Evolutionary conservation across 179 eudicot genomes (phyloP), one percentile per base, ranked within the genome.

Genomic region (Beta corolliflora): DNA sequence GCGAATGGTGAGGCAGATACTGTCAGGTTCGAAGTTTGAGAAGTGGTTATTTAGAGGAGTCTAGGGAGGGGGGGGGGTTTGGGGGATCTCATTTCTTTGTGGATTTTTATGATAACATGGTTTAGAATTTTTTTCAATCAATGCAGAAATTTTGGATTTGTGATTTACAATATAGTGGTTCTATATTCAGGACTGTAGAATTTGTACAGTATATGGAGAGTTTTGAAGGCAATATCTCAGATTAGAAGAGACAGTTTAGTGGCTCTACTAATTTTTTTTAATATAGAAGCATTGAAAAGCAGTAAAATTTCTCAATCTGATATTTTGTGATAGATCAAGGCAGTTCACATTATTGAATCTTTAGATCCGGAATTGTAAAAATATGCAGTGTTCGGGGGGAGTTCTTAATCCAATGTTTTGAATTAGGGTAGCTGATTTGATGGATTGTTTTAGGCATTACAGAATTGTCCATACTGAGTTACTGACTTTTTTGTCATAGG

Each of bases 401-500:
- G 36, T 52, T 72, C 60, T 72, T 31, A 72, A 72, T 60, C 15
- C 41, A 52, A 72, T 72, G 44, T 72, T 21, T 72, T 72, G 60
- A 25, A 5, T 48, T 13, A 11, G 13, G 73, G 73, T 69, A 41
- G n/a, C 5, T 8, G 16, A 69, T 69, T 65, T 23, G 1, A 19
- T 8, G 50, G 23, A 10, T 69, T 69, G 36, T n/a, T 41, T 44
- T 18, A 44, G 16, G 3, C 9, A 36, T 29, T 64, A 25, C 12
- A 9, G 10, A 21, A 21, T 3, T 25, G 18, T 65, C 41, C 7
- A 65, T 25, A 41, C 69, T 15, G 25, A 29, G 41, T 36, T 36
- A 36, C 41, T 36, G 41, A 36, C 4, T 4, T 69, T 44, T 45
- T 44, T 41, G 10, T 10, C 25, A 2, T 23, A 50, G 5, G 45